Conservation (phyloP, 1,284 basidiomycete genomes). For the Pseudomicrostroma phylloplanum region DNA sequence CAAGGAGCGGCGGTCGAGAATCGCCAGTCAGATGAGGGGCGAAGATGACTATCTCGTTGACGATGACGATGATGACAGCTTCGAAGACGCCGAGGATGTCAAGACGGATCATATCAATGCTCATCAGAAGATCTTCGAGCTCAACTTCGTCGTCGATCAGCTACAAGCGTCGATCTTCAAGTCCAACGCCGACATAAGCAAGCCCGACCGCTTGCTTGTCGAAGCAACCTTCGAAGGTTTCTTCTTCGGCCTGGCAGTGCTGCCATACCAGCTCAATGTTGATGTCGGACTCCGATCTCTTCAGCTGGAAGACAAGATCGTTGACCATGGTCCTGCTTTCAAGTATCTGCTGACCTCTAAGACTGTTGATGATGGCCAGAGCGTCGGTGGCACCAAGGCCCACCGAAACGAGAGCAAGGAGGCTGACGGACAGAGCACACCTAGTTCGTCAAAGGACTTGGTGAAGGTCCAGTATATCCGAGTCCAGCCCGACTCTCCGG, state of each 20-base stretch:
- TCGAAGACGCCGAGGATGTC: slow-evolving; percentile 41
- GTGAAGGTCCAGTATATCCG: slow-evolving; percentile 76
- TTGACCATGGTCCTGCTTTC: slow-evolving; percentile 59
- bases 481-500: slow-evolving; percentile 73
- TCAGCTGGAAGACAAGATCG: slow-evolving; percentile 59
- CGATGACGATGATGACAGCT: slow-evolving; percentile 37
- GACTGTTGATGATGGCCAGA: slow-evolving; percentile 41
- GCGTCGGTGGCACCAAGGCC: not conserved
- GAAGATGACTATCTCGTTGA: slow-evolving; percentile 40
- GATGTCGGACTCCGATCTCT: slow-evolving; percentile 68
- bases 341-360: slow-evolving; percentile 71
- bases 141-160: slow-evolving; percentile 81
- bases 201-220: slow-evolving; percentile 67
- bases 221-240: slow-evolving; percentile 77
- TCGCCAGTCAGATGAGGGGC: slow-evolving; percentile 38
- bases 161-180: slow-evolving; percentile 79
- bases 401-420: not conserved
- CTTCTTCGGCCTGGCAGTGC: slow-evolving; percentile 37
- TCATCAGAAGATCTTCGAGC: slow-evolving; percentile 78
- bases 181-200: slow-evolving; percentile 56
- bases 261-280: slow-evolving; percentile 68
- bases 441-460: slow-evolving; percentile 57
- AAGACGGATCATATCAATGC: slow-evolving; percentile 55
- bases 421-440: not conserved
- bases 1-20: slow-evolving; percentile 30